Base-by-base conservation (phyloP, 805 yeast species). In the Candida coquimbonensis region DNA sequence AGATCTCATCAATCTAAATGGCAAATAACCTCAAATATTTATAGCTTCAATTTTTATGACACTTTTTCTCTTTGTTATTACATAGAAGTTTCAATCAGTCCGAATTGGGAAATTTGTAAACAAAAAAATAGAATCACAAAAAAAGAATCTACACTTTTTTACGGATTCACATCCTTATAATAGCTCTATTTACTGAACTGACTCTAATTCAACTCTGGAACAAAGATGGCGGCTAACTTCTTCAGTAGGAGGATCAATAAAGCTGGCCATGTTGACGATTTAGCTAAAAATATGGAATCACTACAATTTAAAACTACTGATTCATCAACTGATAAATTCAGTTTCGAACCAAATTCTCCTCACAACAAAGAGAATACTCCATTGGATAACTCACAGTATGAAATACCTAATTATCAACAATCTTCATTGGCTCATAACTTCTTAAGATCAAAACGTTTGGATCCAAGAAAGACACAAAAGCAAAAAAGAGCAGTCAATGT, bases 401-500 rank as follows among this genome's bases (percentile, higher is more conserved):
- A 66, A 29, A 57, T 51, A 29, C 51, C 62, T 41, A 48, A 48
- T 9, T 45, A 40, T 29, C 49, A 42, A 46, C 42, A 31, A 25
- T 17, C 42, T 13, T 29, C 41, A 7, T 43, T 42, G 2, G 31
- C 31, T 29, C 13, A 29, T 27, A 36, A 45, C 17, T 52, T 54
- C 7, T 38, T 45, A 32, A 56, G 48, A 45, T 31, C 54, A 17
- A 51, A 47, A 41, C 43, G 49, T 4, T 32, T 42, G 16, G 46
- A 46, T 17, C 49, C 48, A 39, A 48, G 43, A 37, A 45, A 54
- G 17, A 46, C 48, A n/a, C 46, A 49, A 4, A 87, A 87, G 59
- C 87, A 95, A 1, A 84, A 83, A 59, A 73, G 99, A 49, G 69
- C 87, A 49, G 95, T 90, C 9, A 84, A 89, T 42, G 97, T 93